These are phyloP conservation scores for Komagataella pastoris DNA, from an alignment of 805 yeast species.

Conservation along the genomic window DNA sequence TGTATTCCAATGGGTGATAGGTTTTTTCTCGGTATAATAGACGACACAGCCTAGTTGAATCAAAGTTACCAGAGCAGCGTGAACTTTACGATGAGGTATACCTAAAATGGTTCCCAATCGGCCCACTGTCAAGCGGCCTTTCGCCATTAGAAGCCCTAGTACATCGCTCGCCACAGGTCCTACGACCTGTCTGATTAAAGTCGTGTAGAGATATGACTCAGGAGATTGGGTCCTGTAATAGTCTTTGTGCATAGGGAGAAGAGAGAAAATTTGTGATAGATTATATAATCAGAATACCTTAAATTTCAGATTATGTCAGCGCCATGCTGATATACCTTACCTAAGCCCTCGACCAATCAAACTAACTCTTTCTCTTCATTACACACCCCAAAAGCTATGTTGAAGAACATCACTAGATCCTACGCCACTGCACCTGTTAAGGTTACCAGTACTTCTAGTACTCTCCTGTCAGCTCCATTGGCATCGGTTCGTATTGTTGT, in stretches of 20 bases:
- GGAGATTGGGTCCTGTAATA: constrained; percentile 45
- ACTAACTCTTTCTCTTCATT: background rate
- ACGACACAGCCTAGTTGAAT: constrained; percentile 69
- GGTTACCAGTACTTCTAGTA: constrained; percentile 30
- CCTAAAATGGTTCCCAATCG: constrained; percentile 37
- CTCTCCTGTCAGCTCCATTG: constrained; percentile 41
- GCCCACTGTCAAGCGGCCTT: constrained; percentile 49
- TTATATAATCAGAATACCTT: background rate
- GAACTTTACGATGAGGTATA: constrained; percentile 36
- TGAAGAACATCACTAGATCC: constrained; percentile 17
- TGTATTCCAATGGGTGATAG: background rate
- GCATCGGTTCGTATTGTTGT: constrained; percentile 72
- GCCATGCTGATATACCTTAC: background rate
- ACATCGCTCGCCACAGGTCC: constrained; percentile 68
- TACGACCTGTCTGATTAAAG: constrained; percentile 35
- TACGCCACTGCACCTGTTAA: constrained; percentile 19
- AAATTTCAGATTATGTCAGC: background rate
- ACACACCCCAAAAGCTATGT: constrained; percentile 10
- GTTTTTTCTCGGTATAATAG: constrained; percentile 29
- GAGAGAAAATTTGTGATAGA: background rate
- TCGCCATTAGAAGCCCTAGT: constrained; percentile 43
- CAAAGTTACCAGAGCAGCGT: constrained; percentile 58
- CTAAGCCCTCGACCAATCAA: background rate
- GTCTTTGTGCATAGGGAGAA: background rate
- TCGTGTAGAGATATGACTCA: constrained; percentile 41